Evolutionary conservation across 257 asterid species (phyloP), one percentile per base, ranked within the genome.

Genomic region (Forsythia viridissima): DNA sequence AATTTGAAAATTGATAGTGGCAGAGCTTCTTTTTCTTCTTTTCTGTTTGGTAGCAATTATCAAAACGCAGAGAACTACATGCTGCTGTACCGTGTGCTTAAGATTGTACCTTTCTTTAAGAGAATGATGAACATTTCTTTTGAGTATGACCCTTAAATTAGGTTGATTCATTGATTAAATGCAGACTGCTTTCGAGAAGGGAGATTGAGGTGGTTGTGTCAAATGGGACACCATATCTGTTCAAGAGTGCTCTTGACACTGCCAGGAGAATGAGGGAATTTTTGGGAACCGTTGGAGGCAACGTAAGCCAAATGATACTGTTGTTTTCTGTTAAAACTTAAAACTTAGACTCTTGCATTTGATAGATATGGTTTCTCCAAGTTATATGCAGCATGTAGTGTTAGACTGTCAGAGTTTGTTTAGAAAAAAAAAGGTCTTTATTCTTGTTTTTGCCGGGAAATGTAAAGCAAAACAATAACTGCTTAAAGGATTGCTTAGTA

Each of bases 201-300:
- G 92, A 94, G 74, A 86, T 93, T 42, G 95, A 93, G 81, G 91
- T 89, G 12, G 88, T 93, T 79, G 97, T 87, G 24, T 73, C 90
- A 48, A 91, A 91, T 80, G 99, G 98, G 79, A 94, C 97, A 75
- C 99, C 98, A 12, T 93, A 93, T 87, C 80, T 94, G 76, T 94
- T 93, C 87, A 91, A 87, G 84, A 86, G 92, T 84, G 97, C 99
- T 3, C 88, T 94, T 30, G 92, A 90, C 77, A 84, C 92, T 37
- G 91, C 96, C 34, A 84, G 93, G 70, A 91, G 90, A 85, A 87
- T 94, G 96, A 86, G 91, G 85, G 79, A 89, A 8, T 94, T 89
- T 85, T 74, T 94, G 92, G 95, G 88, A 77, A 51, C 88, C 72
- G 93, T 86, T 78, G 91, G 86, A 83, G 77, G 80, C 78, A 87